These are phyloP conservation scores for Ceratocystis diversiconidia DNA, from an alignment of 2,329 filamentous ascomycete species.

Conservation along the genomic window DNA sequence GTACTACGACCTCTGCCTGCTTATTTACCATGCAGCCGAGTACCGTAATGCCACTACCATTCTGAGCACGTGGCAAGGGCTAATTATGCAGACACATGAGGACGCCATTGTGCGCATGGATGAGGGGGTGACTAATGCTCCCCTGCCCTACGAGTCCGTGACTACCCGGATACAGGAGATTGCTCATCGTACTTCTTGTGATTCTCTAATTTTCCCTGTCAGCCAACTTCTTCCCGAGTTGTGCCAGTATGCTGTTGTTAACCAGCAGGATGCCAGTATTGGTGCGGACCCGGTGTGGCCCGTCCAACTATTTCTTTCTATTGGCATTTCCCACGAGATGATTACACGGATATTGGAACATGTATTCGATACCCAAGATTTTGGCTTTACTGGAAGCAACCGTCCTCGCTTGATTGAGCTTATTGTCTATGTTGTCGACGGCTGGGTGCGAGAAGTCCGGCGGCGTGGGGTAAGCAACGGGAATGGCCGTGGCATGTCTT, in stretches of 20 bases:
- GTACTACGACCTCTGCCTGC: slow-evolving; percentile 85
- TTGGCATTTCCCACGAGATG: slow-evolving; percentile 43
- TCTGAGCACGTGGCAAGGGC: slow-evolving; percentile 65
- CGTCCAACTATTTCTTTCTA: slow-evolving; percentile 39
- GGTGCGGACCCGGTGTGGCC: slow-evolving; percentile 45
- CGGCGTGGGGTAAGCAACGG: slow-evolving; percentile 29
- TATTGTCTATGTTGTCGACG: slow-evolving; percentile 35
- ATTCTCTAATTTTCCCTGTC: slow-evolving; percentile 53
- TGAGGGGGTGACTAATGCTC: slow-evolving; percentile 25
- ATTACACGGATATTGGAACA: slow-evolving; percentile 42
- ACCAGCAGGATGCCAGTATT: slow-evolving; percentile 43
- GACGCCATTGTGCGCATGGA: slow-evolving; percentile 32
- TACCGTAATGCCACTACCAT: slow-evolving; percentile 81
- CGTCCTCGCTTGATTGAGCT: slow-evolving; percentile 41
- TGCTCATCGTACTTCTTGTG: slow-evolving; percentile 48
- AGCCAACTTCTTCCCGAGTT: slow-evolving; percentile 45
- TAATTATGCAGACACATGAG: slow-evolving; percentile 59
- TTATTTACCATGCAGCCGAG: slow-evolving; percentile 85
- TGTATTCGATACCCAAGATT: slow-evolving; percentile 44
- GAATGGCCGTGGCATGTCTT: slow-evolving; percentile 19
- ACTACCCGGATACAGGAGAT: slow-evolving; percentile 49
- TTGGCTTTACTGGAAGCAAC: slow-evolving; percentile 39
- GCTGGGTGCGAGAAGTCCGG: slow-evolving; percentile 37
- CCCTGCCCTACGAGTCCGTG: slow-evolving; percentile 55
- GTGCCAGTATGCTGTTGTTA: slow-evolving; percentile 46